A percentile compares a stretch with the other conserved stretches of the same genome.
Conservation (phyloP, 768 basidiomycete genomes). For the Porphyrellus cyaneotinctus region DNA sequence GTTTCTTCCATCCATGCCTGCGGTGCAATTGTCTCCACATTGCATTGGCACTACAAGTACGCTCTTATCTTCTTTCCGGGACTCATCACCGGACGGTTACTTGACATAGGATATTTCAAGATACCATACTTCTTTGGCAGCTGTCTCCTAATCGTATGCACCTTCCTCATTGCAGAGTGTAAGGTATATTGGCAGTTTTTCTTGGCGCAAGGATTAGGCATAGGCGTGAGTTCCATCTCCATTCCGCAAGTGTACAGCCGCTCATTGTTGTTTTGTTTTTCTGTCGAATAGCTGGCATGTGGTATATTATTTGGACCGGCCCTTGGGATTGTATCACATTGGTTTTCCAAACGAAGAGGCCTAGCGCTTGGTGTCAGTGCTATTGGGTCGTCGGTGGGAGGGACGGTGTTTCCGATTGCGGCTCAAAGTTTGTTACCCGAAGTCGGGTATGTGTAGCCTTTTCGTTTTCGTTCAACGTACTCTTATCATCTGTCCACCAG, state of each 20-base stretch:
- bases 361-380: conserved; percentile 61
- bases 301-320: conserved; percentile 64
- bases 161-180: conserved; percentile 69
- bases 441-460: conserved; percentile 47
- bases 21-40: neutral
- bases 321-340: conserved; percentile 59
- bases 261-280: neutral
- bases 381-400: conserved; percentile 64
- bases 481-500: conserved; percentile 31
- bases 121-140: conserved; percentile 47
- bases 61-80: conserved; percentile 60
- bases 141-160: conserved; percentile 47
- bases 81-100: conserved; percentile 60
- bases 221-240: conserved; percentile 46
- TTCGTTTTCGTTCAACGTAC: neutral
- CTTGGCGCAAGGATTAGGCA: conserved; percentile 65
- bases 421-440: conserved; percentile 49
- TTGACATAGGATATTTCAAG: conserved; percentile 68
- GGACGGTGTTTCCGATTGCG: conserved; percentile 61
- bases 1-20: neutral
- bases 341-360: conserved; percentile 60
- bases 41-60: conserved; percentile 39
- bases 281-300: conserved; percentile 30
- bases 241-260: neutral
- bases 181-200: conserved; percentile 74